Percentiles rank a stretch among this genome's conserved stretches.
Conservation (phyloP, 148 eudicot genomes). For the Drosera capensis region DNA sequence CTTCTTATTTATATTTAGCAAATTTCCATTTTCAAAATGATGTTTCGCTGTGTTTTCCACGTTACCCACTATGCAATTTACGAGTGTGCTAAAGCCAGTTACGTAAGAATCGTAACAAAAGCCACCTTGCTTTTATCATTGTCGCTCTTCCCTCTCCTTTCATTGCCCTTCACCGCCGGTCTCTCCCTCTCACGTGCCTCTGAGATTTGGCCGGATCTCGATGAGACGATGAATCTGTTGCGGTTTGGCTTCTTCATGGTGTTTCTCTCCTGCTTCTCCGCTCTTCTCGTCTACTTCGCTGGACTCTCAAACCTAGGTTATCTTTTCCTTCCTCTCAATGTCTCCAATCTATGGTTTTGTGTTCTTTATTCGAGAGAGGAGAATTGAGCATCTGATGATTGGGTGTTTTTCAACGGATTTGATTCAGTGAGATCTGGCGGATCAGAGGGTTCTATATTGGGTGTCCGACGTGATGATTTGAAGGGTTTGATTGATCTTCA, state of each 20-base stretch:
- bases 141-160: too few relatives aligned
- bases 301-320: conserved; percentile 41
- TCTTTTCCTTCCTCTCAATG: not conserved
- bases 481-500: conserved; percentile 53
- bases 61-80: too few relatives aligned
- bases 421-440: conserved; percentile 22
- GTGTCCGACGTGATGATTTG: conserved; percentile 42
- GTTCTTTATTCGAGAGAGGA: not conserved
- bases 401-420: conserved; percentile 4
- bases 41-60: too few relatives aligned
- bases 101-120: too few relatives aligned
- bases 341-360: not conserved
- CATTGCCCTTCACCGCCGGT: too few relatives aligned
- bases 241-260: conserved; percentile 56
- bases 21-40: too few relatives aligned
- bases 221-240: conserved; percentile 51
- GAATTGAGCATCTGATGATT: not conserved
- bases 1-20: too few relatives aligned
- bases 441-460: not conserved
- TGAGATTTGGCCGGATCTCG: too few relatives aligned
- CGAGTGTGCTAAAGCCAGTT: too few relatives aligned
- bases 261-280: conserved; percentile 51
- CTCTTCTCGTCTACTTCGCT: conserved; percentile 53
- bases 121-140: too few relatives aligned
- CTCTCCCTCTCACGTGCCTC: too few relatives aligned